Evolutionary conservation across 345 rosid genomes (phyloP).

Genomic region (Excoecaria cochinchinensis): DNA sequence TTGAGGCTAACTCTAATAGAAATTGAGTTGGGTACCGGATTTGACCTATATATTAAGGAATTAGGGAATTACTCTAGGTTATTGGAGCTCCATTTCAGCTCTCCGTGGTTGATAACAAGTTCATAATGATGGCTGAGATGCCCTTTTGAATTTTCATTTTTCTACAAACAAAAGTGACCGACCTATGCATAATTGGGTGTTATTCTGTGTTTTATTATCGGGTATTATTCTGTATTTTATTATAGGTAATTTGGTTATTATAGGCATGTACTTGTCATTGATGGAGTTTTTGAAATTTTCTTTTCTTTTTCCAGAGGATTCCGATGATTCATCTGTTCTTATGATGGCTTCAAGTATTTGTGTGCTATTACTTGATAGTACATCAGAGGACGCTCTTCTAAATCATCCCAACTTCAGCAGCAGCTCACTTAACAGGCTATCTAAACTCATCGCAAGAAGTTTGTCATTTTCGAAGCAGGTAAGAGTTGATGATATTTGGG

Average conservation of each 20-base stretch:
- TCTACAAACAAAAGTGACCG: not conserved
- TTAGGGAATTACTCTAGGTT: not conserved
- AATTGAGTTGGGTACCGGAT: no score
- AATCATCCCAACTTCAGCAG: slow-evolving; percentile 42
- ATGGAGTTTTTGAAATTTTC: slow-evolving; percentile 4
- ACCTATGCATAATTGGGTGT: not conserved
- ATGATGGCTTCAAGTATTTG: slow-evolving; percentile 87
- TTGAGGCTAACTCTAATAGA: no score
- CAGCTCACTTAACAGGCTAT: slow-evolving; percentile 41
- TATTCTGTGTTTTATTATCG: not conserved
- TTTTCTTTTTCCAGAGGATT: slow-evolving; percentile 39
- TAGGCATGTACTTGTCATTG: slow-evolving; percentile 1
- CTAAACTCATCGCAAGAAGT: slow-evolving; percentile 55
- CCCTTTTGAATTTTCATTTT: not conserved
- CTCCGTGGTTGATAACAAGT: slow-evolving; percentile 4
- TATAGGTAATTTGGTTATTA: not conserved
- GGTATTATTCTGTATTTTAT: not conserved
- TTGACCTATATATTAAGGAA: not conserved
- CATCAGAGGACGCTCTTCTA: slow-evolving; percentile 73
- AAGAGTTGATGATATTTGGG: slow-evolving; percentile 8
- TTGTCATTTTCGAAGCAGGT: slow-evolving; percentile 53
- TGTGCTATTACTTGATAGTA: slow-evolving; percentile 58
- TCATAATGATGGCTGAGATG: no score
- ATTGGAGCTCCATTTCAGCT: not conserved
- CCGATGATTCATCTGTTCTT: slow-evolving; percentile 40